Evolutionary conservation across 2,329 filamentous ascomycete genomes (phyloP), one percentile per base, ranked within the genome.

Genomic region (Teratosphaeria pseudoeucalypti): DNA sequence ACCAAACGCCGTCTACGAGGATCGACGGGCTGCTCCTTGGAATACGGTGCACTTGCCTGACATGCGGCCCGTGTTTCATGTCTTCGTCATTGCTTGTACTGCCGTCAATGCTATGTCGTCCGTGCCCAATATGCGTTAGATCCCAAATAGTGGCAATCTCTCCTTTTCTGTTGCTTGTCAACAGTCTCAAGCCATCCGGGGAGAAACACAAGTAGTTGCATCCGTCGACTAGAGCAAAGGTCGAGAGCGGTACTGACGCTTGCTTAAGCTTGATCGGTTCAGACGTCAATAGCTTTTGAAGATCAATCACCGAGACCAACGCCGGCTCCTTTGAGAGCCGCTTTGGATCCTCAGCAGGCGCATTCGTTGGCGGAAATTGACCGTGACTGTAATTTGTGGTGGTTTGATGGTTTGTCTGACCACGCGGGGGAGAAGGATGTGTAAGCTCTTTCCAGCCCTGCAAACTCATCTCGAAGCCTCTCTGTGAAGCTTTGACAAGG

Each of bases 1-100:
- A 87, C 94, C 94, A 99, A 2, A 86, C 85, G 52, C 96, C 89
- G 69, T 96, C 92, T 26, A 96, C 83, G 58, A 97, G 90, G 58
- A 89, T 88, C 2, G 94, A 90, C 55, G 92, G 88, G 1, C 92
- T 97, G 83, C 96, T 88, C 49, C 94, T 86, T 23, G 90, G 89
- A 70, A 95, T 96, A 61, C 92, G 85, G 7, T 91, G 90, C 61
- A 96, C 81, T 71, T 96, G 90, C 55, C 91, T 86, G 34, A 96
- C 89, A 60, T 77, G 73, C 3, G 76, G 76, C 6, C 75, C 76
- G 26, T 63, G 56, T 64, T 66, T 54, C 7, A 57, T 39, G 37
- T 62, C 64, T 26, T 65, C 61, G 49, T 60, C 57, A 26, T 47
- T 27, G 2, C 6, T 54, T 26, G 47, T 34, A 16, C 54, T 29